Conservation (phyloP, 352 stramenopile species). For the Globisporangium irregulare region DNA sequence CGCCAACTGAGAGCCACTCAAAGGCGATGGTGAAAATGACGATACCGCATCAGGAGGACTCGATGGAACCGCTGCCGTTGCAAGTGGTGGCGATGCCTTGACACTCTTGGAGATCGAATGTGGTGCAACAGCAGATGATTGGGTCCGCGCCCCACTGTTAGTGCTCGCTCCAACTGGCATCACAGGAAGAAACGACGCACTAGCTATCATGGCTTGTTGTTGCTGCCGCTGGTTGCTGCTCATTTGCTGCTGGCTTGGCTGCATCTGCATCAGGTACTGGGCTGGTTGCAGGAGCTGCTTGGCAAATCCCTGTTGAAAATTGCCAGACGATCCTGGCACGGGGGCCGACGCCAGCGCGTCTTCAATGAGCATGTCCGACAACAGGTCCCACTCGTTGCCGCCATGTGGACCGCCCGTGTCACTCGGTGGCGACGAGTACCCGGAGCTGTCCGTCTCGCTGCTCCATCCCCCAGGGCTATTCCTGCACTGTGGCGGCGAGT, state of each 20-base stretch:
- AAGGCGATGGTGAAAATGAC: background rate
- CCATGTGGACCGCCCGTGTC: slow-evolving; percentile 18
- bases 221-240: background rate
- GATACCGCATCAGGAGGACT: background rate
- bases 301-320: background rate
- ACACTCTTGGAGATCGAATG: background rate
- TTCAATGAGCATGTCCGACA: slow-evolving; percentile 55
- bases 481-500: background rate
- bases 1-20: background rate
- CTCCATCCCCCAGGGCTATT: slow-evolving; percentile 22
- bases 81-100: background rate
- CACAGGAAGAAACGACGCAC: background rate
- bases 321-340: background rate
- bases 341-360: slow-evolving; percentile 29
- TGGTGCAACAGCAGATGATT: background rate
- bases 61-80: background rate
- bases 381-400: slow-evolving; percentile 49
- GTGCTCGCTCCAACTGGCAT: background rate
- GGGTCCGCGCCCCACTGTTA: background rate
- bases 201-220: background rate
- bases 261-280: background rate
- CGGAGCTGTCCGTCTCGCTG: slow-evolving; percentile 31
- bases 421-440: slow-evolving; percentile 29
- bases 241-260: slow-evolving; percentile 3
- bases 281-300: background rate